phyloP scores from a whole-genome alignment of 1,284 basidiomycete species.

The Ustilago trichophora region DNA sequence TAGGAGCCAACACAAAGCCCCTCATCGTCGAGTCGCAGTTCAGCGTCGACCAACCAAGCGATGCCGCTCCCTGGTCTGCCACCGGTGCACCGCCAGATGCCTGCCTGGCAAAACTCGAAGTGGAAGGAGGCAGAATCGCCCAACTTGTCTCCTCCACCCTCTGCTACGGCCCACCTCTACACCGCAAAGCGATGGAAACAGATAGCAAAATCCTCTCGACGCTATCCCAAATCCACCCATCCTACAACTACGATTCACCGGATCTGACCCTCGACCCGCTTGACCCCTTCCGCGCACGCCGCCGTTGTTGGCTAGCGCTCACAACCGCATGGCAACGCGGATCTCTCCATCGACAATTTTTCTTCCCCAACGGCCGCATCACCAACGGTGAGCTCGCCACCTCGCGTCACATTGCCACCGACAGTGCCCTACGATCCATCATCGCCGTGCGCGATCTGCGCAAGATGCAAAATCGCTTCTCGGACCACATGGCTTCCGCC shows the following conservation, averaged over 20 bases:
- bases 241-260: constrained; percentile 26
- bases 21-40: constrained; percentile 46
- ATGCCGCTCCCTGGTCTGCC: constrained; percentile 29
- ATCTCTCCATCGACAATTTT: constrained; percentile 35
- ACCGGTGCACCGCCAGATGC: constrained; percentile 35
- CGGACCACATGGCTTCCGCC: constrained; percentile 31
- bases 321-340: constrained; percentile 41
- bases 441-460: constrained; percentile 28
- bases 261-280: constrained; percentile 26
- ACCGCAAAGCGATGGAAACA: constrained; percentile 45
- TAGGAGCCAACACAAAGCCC: constrained; percentile 43
- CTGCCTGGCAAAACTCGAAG: constrained; percentile 25
- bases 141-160: constrained; percentile 35
- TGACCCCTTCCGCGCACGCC: constrained; percentile 40
- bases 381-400: constrained; percentile 44
- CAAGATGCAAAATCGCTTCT: constrained; percentile 32
- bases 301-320: constrained; percentile 37
- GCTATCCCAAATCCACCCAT: constrained; percentile 15
- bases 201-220: constrained; percentile 25
- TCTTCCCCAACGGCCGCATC: constrained; percentile 49
- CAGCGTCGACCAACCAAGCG: constrained; percentile 45
- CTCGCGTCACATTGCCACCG: constrained; percentile 35
- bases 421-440: constrained; percentile 35
- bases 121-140: constrained; percentile 36
- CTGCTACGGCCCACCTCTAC: constrained; percentile 38